Evolutionary conservation across 2,329 filamentous ascomycete species (phyloP), one percentile per base, ranked within the genome.

Genomic region (Phaeoacremonium minimum): DNA sequence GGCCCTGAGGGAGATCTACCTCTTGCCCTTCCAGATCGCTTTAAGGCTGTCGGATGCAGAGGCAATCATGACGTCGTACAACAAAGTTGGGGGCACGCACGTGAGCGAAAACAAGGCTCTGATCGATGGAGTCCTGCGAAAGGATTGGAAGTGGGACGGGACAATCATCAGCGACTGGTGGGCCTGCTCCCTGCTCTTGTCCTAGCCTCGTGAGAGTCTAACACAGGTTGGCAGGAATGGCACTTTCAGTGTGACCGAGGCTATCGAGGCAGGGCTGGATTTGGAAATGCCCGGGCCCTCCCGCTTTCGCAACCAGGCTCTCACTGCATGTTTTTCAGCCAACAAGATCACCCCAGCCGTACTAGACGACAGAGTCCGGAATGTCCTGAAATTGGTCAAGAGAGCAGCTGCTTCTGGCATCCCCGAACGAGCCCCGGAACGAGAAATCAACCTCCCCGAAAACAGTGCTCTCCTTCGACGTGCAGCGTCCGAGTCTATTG

Each of bases 401-500:
- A n/a, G n/a, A n/a, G n/a, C n/a, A n/a, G n/a, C n/a, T n/a, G n/a
- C n/a, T n/a, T n/a, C n/a, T n/a, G n/a, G n/a, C n/a, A 33, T 22
- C 15, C 14, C 26, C 41, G 26, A 39, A 38, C 12, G 45, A 36
- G 50, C 28, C n/a, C 39, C 43, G 11, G 56, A 51, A 40, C 50
- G 35, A 19, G 50, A 44, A n/a, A 41, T 32, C 6, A 42, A 52
- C 39, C 56, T 34, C 6, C 56, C 48, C 15, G 62, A 58, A 43
- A 58, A 56, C 32, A 55, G 54, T 9, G 48, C 51, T 11, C 48
- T 83, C 17, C 66, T 81, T 9, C 67, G 80, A 18, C 65, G 73
- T 20, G 63, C 80, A 6, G 77, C 77, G 3, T 26, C 71, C 0
- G 71, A 79, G 41, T 75, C 73, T 2, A 71, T 79, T n/a, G 75